phyloP scores from a whole-genome alignment of 1,139 yeast genomes.

The Suhomyces ambrosiae region DNA sequence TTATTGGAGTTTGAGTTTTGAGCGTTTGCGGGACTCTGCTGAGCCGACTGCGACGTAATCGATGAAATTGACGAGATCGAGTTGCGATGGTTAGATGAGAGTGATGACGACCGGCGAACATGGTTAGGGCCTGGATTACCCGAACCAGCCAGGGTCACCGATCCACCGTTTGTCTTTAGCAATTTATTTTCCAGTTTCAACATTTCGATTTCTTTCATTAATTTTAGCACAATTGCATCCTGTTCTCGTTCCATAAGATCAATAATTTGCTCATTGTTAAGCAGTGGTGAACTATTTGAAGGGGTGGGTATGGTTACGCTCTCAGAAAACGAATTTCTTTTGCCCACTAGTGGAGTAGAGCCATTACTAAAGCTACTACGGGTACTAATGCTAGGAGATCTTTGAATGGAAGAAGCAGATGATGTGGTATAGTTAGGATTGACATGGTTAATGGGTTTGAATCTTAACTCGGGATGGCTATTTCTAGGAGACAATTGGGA shows the following conservation, averaged over 20 bases:
- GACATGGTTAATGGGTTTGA: conserved; percentile 5
- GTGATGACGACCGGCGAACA: conserved; percentile 18
- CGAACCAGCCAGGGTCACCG: conserved; percentile 2
- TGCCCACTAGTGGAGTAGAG: conserved; percentile 13
- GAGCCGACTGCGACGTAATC: conserved; percentile 10
- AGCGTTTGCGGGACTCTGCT: conserved; percentile 1
- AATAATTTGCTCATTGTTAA: conserved; percentile 46
- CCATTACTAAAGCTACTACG: conserved; percentile 12
- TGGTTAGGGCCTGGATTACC: background rate
- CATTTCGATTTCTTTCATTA: conserved; percentile 56
- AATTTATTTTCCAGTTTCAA: conserved; percentile 54
- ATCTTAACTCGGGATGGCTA: conserved; percentile 9
- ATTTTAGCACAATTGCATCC: conserved; percentile 61
- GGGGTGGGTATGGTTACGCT: conserved; percentile 4
- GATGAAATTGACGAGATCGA: conserved; percentile 17
- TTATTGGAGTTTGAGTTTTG: conserved; percentile 12
- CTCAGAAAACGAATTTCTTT: conserved; percentile 15
- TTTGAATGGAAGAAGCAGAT: conserved; percentile 13
- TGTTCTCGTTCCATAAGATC: conserved; percentile 71
- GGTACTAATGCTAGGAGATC: conserved; percentile 18
- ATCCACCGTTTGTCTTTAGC: conserved; percentile 20
- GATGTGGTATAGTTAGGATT: conserved; percentile 16
- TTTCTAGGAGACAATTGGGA: conserved; percentile 12
- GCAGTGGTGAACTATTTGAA: conserved; percentile 4
- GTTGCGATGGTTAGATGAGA: conserved; percentile 18